Evolutionary conservation across 768 basidiomycete species (phyloP).

Genomic region (Epithele typhae): DNA sequence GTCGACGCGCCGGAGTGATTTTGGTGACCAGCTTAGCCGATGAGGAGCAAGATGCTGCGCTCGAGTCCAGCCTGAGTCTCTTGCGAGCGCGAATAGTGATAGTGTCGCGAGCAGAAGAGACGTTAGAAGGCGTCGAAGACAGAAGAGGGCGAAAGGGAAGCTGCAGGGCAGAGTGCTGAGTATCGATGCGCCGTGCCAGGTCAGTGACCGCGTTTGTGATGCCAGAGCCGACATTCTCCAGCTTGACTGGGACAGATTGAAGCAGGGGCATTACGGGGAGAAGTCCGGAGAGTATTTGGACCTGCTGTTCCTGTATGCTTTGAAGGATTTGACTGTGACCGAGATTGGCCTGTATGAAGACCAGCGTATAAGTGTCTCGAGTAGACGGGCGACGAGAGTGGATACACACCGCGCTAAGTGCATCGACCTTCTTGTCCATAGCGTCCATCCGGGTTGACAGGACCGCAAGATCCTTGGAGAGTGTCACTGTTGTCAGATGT

Average conservation of each 20-base stretch:
- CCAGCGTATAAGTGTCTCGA: background rate
- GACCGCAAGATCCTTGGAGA: constrained; percentile 13
- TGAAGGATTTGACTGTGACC: constrained; percentile 51
- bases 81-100: too few species aligned
- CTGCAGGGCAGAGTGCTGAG: too few species aligned
- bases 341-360: constrained; percentile 19
- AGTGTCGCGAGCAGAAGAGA: too few species aligned
- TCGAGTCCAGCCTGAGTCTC: too few species aligned
- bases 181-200: too few species aligned
- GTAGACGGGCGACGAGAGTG: background rate
- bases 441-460: constrained; percentile 16
- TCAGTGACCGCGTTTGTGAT: constrained; percentile 23
- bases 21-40: too few species aligned
- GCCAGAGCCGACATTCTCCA: constrained; percentile 33
- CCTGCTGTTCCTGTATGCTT: constrained; percentile 59
- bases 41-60: too few species aligned
- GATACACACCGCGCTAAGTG: constrained; percentile 18
- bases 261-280: constrained; percentile 58
- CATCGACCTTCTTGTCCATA: constrained; percentile 23
- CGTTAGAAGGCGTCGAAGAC: too few species aligned
- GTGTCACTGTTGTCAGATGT: constrained; percentile 18
- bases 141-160: too few species aligned
- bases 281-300: constrained; percentile 47
- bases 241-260: constrained; percentile 54
- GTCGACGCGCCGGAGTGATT: too few species aligned